phyloP scores from a whole-genome alignment of 1,284 basidiomycete genomes.

The Meira nashicola region DNA sequence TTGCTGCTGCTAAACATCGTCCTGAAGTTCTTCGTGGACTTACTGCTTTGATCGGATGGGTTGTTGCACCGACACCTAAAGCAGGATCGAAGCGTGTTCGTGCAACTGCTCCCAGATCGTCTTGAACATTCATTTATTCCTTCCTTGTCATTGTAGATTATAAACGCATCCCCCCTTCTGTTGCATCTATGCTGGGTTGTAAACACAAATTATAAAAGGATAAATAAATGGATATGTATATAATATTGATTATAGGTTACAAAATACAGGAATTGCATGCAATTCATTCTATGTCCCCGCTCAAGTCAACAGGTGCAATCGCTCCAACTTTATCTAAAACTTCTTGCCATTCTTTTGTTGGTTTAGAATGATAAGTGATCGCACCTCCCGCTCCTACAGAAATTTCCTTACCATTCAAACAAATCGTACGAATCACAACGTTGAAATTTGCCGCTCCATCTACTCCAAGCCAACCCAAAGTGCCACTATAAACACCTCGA shows the following conservation, averaged over 20 bases:
- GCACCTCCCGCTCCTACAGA: conserved; percentile 85
- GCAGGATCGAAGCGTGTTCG: too few relatives aligned
- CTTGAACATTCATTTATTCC: not conserved
- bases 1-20: conserved; percentile 29
- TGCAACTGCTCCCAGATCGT: too few relatives aligned
- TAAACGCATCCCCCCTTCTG: not conserved
- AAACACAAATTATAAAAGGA: not conserved
- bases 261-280: too few relatives aligned
- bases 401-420: conserved; percentile 62
- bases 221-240: not conserved
- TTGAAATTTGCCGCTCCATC: conserved; percentile 86
- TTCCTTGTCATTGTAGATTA: not conserved
- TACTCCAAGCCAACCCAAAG: conserved; percentile 82
- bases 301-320: conserved; percentile 13
- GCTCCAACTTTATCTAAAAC: conserved; percentile 68
- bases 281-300: too few relatives aligned
- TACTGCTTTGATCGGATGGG: conserved; percentile 36
- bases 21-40: conserved; percentile 40
- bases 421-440: conserved; percentile 90
- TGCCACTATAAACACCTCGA: conserved; percentile 75
- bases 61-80: conserved; percentile 14
- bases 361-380: conserved; percentile 85
- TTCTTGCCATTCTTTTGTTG: conserved; percentile 87
- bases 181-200: not conserved
- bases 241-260: not conserved